Conservation (phyloP, 2,329 filamentous ascomycete species). For the Pleomassaria siparia region DNA sequence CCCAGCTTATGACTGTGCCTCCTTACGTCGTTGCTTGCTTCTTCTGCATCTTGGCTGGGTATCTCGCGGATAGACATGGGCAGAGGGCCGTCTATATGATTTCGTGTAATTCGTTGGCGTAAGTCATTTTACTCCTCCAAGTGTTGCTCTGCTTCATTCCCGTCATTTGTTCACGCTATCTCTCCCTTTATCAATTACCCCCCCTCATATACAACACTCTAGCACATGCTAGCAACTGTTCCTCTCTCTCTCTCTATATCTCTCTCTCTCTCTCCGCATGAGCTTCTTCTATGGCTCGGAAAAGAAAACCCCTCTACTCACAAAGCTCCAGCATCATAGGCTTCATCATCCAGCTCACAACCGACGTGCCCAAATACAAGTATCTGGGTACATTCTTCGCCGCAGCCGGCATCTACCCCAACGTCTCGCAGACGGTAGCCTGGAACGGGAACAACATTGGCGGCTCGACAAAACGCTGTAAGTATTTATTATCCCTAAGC, state of each 20-base stretch:
- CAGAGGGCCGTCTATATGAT: slow-evolving; percentile 24
- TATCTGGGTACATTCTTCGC: slow-evolving; percentile 47
- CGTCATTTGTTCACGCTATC: neutral
- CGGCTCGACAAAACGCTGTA: slow-evolving; percentile 54
- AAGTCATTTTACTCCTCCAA: slow-evolving; percentile 7
- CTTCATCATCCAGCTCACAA: slow-evolving; percentile 43
- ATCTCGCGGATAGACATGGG: slow-evolving; percentile 16
- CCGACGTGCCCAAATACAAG: slow-evolving; percentile 32
- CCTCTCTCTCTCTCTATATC: neutral
- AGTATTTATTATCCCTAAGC: too few relatives aligned
- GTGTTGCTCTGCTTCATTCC: neutral
- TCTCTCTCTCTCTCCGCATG: neutral
- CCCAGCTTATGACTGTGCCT: slow-evolving; percentile 65
- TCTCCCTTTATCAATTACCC: neutral
- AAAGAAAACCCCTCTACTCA: too few relatives aligned
- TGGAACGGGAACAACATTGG: slow-evolving; percentile 61
- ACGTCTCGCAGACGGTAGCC: slow-evolving; percentile 55
- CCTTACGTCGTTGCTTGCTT: slow-evolving; percentile 55
- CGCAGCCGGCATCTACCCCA: slow-evolving; percentile 51
- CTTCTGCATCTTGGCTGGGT: slow-evolving; percentile 21
- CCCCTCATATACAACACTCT: too few relatives aligned
- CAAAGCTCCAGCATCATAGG: too few relatives aligned
- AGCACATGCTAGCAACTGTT: neutral
- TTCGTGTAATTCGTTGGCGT: slow-evolving; percentile 16
- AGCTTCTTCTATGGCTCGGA: too few relatives aligned